Evolutionary conservation across 2,329 filamentous ascomycete genomes (phyloP), one percentile per base, ranked within the genome.

Genomic region (Talaromyces sp.): DNA sequence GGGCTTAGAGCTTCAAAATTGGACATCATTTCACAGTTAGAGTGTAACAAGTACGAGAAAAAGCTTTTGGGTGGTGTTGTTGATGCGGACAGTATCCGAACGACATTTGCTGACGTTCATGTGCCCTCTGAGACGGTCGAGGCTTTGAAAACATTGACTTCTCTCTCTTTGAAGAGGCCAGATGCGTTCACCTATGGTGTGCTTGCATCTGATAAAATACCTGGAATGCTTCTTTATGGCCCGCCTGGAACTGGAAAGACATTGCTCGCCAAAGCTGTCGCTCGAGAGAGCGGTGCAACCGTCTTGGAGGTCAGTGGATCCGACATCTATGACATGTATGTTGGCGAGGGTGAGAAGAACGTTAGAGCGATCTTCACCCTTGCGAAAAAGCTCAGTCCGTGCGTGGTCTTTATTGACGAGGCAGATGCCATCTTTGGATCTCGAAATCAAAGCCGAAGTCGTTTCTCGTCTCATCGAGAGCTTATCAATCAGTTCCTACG

Each of bases 181-280:
- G 93, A 98, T 68, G 94, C 93, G n/a, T 99, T 98, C 78, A 89
- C 89, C 11, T 99, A 99, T 70, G 95, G 95, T 77, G 92, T 99
- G 3, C 85, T 99, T 13, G 91, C 93, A 1, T 92, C 89, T 0
- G 93, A 98, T 74, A 91, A 92, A 71, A 96, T 99, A 58, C 91
- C 93, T 0, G 95, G 95, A 15, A 88, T 95, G 57, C 85, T 97
- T 0, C 82, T 97, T 0, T 97, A 97, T 71, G 93, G 93, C 0
- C 93, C 93, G 9, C 93, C 93, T 0, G 85, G 85, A 22, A 87
- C 85, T 0, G 93, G 93, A 33, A 83, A 86, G 68, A 86, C 84
- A 3, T 77, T 86, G 3, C 80, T 88, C 25, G 86, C 87, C 52
- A 89, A 89, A 75, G 86, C 87, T 2, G 86, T 89, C 0, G 87